A percentile compares a stretch with the other conserved stretches of the same genome.
phyloP scores from a whole-genome alignment of 192 early-diverging fungal genomes.

The Umbelopsis vinacea region DNA sequence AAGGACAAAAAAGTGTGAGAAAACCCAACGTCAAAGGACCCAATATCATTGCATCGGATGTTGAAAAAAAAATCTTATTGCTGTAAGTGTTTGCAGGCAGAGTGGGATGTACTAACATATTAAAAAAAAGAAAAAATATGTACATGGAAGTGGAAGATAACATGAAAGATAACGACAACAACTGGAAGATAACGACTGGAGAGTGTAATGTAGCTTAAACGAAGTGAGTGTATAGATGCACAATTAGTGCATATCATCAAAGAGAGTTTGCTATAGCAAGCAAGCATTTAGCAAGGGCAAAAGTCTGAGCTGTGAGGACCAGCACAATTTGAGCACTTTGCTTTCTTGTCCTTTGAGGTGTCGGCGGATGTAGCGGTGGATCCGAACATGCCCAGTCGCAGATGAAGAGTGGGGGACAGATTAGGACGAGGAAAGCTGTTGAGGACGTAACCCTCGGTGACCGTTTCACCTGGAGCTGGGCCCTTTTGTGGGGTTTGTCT shows the following conservation, averaged over 20 bases:
- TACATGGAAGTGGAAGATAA: too few species aligned
- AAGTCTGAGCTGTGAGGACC: slow-evolving; percentile 46
- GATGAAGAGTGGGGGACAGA: slow-evolving; percentile 39
- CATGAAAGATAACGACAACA: too few species aligned
- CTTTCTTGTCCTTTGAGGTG: slow-evolving; percentile 4
- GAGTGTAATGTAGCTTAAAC: background rate
- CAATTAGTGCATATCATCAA: background rate
- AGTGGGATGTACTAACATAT: background rate
- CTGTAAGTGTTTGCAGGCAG: background rate
- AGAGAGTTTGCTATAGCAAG: too few species aligned
- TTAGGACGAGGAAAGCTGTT: slow-evolving; percentile 42
- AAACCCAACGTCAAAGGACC: background rate
- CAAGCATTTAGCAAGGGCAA: slow-evolving; percentile 37
- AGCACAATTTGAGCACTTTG: slow-evolving; percentile 39
- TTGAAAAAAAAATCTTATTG: background rate
- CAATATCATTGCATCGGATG: background rate
- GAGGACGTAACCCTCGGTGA: slow-evolving; percentile 36
- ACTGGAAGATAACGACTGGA: background rate
- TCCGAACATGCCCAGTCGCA: slow-evolving; percentile 30
- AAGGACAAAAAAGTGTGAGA: background rate
- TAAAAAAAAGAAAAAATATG: background rate
- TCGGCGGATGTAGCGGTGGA: slow-evolving; percentile 22
- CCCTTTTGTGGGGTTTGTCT: slow-evolving; percentile 12
- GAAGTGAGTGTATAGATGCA: background rate
- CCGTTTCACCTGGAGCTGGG: slow-evolving; percentile 27